Percentiles rank a stretch among this genome's conserved stretches.
These are phyloP conservation scores for Leccinum longicurvipes DNA, from an alignment of 768 basidiomycete species.

Conservation along the genomic window DNA sequence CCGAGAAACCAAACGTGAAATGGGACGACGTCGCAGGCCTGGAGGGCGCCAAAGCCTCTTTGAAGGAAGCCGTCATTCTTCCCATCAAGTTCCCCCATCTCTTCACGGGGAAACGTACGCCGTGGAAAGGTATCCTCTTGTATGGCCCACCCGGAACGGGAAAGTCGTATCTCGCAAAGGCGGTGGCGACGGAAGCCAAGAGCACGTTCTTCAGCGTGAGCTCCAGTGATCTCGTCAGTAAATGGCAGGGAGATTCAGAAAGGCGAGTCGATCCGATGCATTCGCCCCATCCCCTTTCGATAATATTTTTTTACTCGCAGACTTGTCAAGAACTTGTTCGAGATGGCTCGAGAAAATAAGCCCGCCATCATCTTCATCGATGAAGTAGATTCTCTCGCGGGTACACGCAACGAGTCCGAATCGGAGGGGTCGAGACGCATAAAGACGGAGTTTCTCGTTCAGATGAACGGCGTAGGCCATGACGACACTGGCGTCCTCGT, in stretches of 20 bases:
- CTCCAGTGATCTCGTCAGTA: constrained; percentile 93
- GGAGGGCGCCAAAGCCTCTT: constrained; percentile 88
- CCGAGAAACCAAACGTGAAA: constrained; percentile 92
- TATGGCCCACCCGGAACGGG: constrained; percentile 99
- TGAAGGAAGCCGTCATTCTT: constrained; percentile 98
- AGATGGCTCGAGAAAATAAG: constrained; percentile 93
- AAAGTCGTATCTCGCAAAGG: constrained; percentile 95
- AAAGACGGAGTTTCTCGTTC: constrained; percentile 96
- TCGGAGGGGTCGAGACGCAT: constrained; percentile 95
- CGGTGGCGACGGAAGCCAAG: constrained; percentile 98
- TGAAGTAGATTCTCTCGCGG: constrained; percentile 95
- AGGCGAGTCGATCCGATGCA: constrained; percentile 49
- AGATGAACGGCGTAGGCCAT: constrained; percentile 98
- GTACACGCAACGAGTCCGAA: constrained; percentile 94
- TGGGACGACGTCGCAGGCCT: constrained; percentile 99
- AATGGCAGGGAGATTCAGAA: constrained; percentile 99
- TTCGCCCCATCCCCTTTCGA: background rate
- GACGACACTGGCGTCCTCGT: constrained; percentile 96
- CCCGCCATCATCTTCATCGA: constrained; percentile 99
- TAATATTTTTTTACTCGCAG: constrained; percentile 40
- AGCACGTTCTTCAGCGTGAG: constrained; percentile 98
- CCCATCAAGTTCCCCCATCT: constrained; percentile 99
- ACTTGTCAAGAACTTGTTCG: constrained; percentile 93
- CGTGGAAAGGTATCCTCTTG: constrained; percentile 93
- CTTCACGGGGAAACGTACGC: constrained; percentile 97